Evolutionary conservation across 2,329 filamentous ascomycete genomes (phyloP).

Genomic region (Hawksworthiomyces lignivorus): DNA sequence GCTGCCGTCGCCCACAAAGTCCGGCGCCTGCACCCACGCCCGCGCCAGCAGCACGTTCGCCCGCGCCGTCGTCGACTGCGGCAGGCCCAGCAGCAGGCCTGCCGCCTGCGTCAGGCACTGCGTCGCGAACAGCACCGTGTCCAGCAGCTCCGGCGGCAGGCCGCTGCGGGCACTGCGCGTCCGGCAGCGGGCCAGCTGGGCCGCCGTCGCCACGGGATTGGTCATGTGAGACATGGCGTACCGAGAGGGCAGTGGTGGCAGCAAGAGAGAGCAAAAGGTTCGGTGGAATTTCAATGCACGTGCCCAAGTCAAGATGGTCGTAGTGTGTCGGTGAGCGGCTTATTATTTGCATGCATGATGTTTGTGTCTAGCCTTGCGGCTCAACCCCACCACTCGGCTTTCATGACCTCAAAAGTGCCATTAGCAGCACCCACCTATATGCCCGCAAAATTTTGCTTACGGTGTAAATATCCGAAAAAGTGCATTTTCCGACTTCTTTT

Average conservation of each 20-base stretch:
- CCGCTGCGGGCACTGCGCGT: conserved; percentile 45
- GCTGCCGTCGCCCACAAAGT: neutral
- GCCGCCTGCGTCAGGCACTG: conserved; percentile 70
- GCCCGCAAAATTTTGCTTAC: too few species aligned
- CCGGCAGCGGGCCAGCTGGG: conserved; percentile 55
- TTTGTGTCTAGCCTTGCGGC: too few species aligned
- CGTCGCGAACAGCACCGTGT: conserved; percentile 62
- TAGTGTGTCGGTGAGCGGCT: too few species aligned
- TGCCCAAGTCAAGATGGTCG: too few species aligned
- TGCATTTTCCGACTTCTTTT: too few species aligned
- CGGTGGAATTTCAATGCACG: too few species aligned
- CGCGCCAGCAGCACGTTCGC: conserved; percentile 76
- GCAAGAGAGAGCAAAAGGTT: neutral
- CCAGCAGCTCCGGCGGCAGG: conserved; percentile 61
- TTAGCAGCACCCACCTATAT: too few species aligned
- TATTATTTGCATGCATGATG: too few species aligned
- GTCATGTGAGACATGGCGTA: conserved; percentile 50
- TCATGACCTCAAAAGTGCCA: too few species aligned
- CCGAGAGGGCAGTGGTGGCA: neutral
- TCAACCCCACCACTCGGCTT: too few species aligned
- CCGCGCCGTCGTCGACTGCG: conserved; percentile 78
- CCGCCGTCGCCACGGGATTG: conserved; percentile 65
- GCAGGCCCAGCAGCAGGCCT: conserved; percentile 72
- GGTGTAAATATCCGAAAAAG: too few species aligned
- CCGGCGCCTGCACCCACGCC: conserved; percentile 60